Percentiles rank a stretch among this genome's conserved stretches.
These are phyloP conservation scores for Pseudogymnoascus verrucosus DNA, from an alignment of 2,329 filamentous ascomycete genomes.

Conservation along the genomic window DNA sequence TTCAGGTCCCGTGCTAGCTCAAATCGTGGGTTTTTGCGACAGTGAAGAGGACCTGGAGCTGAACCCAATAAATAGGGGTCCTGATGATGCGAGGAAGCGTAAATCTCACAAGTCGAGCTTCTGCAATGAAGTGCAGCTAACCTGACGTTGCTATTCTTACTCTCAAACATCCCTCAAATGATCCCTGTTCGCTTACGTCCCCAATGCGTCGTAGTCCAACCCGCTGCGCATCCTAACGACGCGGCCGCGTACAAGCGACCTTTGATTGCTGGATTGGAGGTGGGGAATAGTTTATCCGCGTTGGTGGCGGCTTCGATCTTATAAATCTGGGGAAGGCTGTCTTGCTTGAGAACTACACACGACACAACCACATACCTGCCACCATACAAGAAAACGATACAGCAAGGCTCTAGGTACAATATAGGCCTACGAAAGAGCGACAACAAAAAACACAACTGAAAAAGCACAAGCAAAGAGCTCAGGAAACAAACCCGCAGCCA, in stretches of 20 bases:
- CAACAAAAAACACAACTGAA: neutral
- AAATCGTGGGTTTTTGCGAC: neutral
- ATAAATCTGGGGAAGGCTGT: constrained; percentile 8
- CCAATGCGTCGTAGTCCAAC: neutral
- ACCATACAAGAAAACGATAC: neutral
- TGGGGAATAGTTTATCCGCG: neutral
- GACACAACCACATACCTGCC: neutral
- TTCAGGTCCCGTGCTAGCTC: neutral
- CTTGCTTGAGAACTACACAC: neutral
- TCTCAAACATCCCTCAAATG: constrained; percentile 4
- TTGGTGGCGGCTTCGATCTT: neutral
- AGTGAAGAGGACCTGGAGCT: neutral
- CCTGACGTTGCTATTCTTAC: constrained; percentile 4
- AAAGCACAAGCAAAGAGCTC: neutral
- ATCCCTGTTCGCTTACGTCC: constrained; percentile 5
- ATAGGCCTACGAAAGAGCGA: neutral
- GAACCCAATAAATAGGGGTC: neutral
- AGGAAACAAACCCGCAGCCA: constrained; percentile 33
- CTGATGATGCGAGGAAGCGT: neutral
- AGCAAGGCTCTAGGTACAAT: neutral
- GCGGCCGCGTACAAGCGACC: neutral
- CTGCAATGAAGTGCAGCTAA: neutral
- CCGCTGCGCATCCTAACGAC: neutral
- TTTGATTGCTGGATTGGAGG: neutral
- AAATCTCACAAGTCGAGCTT: neutral